These are phyloP conservation scores for Albifimbria verrucaria DNA, from an alignment of 2,329 filamentous ascomycete species.

Conservation along the genomic window DNA sequence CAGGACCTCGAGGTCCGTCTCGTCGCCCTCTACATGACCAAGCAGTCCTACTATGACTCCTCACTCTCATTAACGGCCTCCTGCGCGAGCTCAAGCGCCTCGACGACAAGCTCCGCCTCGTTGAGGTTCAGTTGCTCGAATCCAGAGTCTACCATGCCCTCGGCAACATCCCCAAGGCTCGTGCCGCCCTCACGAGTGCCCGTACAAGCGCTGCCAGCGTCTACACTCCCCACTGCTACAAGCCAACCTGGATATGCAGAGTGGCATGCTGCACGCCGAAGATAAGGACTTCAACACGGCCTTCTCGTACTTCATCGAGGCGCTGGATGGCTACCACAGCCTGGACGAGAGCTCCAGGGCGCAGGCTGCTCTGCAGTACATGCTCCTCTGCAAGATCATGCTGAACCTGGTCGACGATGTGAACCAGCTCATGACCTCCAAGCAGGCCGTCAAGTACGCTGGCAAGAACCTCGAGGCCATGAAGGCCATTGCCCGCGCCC, in stretches of 20 bases:
- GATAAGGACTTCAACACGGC: conserved; percentile 99
- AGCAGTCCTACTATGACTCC: conserved; percentile 97
- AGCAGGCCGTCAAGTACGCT: conserved; percentile 95
- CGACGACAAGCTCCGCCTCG: conserved; percentile 96
- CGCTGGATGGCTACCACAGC: conserved; percentile 91
- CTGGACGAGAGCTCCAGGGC: conserved; percentile 86
- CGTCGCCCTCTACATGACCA: conserved; percentile 91
- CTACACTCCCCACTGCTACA: conserved; percentile 95
- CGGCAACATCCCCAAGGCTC: conserved; percentile 93
- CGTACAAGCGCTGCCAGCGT: conserved; percentile 94
- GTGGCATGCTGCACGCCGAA: conserved; percentile 96
- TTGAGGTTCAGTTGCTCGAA: conserved; percentile 96
- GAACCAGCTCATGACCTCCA: conserved; percentile 88
- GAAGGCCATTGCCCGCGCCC: conserved; percentile 96
- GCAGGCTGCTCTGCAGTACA: conserved; percentile 98
- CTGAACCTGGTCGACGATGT: conserved; percentile 95
- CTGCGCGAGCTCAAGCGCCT: conserved; percentile 95
- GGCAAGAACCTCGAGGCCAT: conserved; percentile 96
- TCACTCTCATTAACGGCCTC: conserved; percentile 93
- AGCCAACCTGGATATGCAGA: conserved; percentile 98
- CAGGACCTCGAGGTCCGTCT: conserved; percentile 97
- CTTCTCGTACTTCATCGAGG: conserved; percentile 99
- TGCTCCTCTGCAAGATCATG: conserved; percentile 99
- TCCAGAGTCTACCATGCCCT: conserved; percentile 96
- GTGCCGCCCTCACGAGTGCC: conserved; percentile 89